These are phyloP conservation scores for Apiotrichum laibachii DNA, from an alignment of 1,284 basidiomycete genomes.

Conservation along the genomic window DNA sequence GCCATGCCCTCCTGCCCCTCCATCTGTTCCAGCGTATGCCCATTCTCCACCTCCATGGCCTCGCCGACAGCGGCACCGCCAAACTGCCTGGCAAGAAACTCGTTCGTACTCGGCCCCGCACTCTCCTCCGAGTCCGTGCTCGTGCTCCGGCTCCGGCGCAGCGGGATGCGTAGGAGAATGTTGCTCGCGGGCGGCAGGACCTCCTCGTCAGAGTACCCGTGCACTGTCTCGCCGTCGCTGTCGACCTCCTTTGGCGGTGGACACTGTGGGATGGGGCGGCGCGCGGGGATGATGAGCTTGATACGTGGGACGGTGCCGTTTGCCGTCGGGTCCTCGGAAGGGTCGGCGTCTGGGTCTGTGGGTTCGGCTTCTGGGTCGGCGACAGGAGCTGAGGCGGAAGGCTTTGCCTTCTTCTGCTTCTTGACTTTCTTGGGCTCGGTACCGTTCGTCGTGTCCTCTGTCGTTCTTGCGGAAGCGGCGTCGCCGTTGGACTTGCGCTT, in stretches of 20 bases:
- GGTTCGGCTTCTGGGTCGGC: too few relatives aligned
- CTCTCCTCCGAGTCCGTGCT: not conserved
- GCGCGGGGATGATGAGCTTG: too few relatives aligned
- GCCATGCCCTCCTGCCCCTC: too few relatives aligned
- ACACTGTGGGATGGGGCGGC: not conserved
- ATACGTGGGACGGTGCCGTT: too few relatives aligned
- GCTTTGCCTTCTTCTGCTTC: not conserved
- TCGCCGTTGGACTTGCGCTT: not conserved
- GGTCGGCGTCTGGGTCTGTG: too few relatives aligned
- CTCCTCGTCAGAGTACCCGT: conserved; percentile 32
- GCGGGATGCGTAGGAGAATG: not conserved
- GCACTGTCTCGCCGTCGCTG: conserved; percentile 44
- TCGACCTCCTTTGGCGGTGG: conserved; percentile 32
- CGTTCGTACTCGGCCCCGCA: conserved; percentile 3
- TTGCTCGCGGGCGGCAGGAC: not conserved
- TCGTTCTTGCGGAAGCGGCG: too few relatives aligned
- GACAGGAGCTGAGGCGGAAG: too few relatives aligned
- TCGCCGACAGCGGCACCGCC: not conserved
- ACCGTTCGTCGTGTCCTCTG: not conserved
- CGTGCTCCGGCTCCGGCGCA: not conserved
- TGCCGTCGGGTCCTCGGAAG: too few relatives aligned
- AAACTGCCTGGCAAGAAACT: conserved; percentile 11
- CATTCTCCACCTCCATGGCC: too few relatives aligned
- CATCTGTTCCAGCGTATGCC: too few relatives aligned
- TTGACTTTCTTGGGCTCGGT: not conserved